These are phyloP conservation scores for Aureobasidium pullulans DNA, from an alignment of 2,329 filamentous ascomycete genomes.

Conservation along the genomic window DNA sequence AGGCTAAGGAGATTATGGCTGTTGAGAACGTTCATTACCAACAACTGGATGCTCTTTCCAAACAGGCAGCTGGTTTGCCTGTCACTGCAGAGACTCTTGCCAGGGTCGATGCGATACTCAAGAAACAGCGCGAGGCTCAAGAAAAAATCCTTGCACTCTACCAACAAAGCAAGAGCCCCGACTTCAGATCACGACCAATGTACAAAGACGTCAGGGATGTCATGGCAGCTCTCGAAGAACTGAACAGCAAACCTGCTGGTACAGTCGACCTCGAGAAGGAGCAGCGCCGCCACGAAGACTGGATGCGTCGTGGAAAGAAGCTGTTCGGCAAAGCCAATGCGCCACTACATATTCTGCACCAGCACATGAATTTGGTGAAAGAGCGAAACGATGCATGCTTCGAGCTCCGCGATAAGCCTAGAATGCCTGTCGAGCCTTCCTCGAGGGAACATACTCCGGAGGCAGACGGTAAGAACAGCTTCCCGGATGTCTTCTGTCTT, in stretches of 20 bases:
- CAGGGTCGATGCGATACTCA: conserved; percentile 81
- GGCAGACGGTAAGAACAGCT: conserved; percentile 29
- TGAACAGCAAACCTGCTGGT: conserved; percentile 87
- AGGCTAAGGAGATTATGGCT: conserved; percentile 86
- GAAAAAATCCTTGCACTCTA: conserved; percentile 77
- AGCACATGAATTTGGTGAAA: conserved; percentile 87
- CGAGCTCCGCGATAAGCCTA: conserved; percentile 78
- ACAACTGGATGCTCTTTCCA: conserved; percentile 83
- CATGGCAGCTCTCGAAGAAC: conserved; percentile 75
- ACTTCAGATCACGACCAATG: conserved; percentile 72
- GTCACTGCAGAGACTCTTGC: conserved; percentile 75
- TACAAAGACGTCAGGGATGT: conserved; percentile 88
- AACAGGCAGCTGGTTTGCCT: conserved; percentile 71
- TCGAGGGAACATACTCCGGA: conserved; percentile 70
- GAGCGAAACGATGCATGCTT: conserved; percentile 89
- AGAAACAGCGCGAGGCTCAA: conserved; percentile 92
- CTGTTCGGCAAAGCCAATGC: conserved; percentile 97
- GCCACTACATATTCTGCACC: conserved; percentile 87
- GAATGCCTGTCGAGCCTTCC: conserved; percentile 83
- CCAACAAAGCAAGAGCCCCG: conserved; percentile 64
- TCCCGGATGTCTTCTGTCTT: conserved; percentile 81
- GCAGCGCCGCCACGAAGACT: conserved; percentile 91
- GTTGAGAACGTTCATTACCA: conserved; percentile 89
- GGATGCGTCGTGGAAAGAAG: conserved; percentile 98
- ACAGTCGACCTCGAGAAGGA: conserved; percentile 91